Conservation (phyloP, 345 rosid species). For the Ailanthus altissimus region DNA sequence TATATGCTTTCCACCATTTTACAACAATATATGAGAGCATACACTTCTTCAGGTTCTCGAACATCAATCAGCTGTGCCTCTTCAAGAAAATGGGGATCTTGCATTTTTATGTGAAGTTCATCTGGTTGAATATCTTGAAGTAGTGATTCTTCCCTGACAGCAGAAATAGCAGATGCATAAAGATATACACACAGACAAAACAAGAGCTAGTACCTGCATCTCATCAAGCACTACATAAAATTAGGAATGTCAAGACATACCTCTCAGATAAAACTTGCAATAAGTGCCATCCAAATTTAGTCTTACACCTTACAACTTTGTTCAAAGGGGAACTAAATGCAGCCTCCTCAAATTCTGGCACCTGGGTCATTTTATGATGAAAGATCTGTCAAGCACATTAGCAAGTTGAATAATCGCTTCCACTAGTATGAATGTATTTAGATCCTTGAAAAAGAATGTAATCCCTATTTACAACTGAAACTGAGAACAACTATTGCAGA, state of each 20-base stretch:
- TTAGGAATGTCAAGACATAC: constrained; percentile 36
- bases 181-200: constrained; percentile 6
- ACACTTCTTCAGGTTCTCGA: constrained; percentile 94
- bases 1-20: background rate
- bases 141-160: constrained; percentile 48
- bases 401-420: background rate
- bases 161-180: constrained; percentile 17
- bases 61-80: constrained; percentile 89
- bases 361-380: constrained; percentile 43
- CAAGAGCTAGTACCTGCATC: constrained; percentile 8
- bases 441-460: background rate
- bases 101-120: constrained; percentile 71
- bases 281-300: constrained; percentile 89
- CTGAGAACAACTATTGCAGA: background rate
- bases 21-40: constrained; percentile 26
- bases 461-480: background rate
- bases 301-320: constrained; percentile 76
- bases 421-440: background rate
- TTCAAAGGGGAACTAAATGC: constrained; percentile 73
- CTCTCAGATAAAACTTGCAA: constrained; percentile 92
- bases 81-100: constrained; percentile 70
- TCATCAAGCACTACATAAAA: constrained; percentile 11
- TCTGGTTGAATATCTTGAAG: constrained; percentile 65
- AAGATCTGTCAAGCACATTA: constrained; percentile 19
- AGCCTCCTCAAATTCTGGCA: constrained; percentile 93